Evolutionary conservation across 169 alveolate species (phyloP), one percentile per base, ranked within the genome.

Genomic region (Nephromyces sp.): DNA sequence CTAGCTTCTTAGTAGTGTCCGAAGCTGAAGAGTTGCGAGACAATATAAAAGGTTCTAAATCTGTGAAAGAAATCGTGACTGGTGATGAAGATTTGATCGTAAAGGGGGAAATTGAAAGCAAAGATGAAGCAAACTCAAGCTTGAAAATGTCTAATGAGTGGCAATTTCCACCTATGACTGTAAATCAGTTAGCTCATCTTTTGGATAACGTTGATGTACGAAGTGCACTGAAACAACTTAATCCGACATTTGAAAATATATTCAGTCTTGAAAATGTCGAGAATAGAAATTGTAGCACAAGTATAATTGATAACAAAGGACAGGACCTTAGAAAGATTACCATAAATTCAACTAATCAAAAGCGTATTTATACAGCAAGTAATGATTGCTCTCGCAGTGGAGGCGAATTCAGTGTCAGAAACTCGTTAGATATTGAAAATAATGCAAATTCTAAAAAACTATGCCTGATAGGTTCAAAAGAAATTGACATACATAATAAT

Each of bases 121-220:
- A n/a, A n/a, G n/a, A n/a, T n/a, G n/a, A n/a, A n/a, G n/a, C n/a
- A n/a, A n/a, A n/a, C n/a, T n/a, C n/a, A n/a, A n/a, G n/a, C n/a
- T n/a, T n/a, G n/a, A n/a, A n/a, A 43, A 43, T n/a, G 57, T 15
- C n/a, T 15, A n/a, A 43, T 43, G 57, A 43, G n/a, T 43, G 57
- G 57, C 57, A 43, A n/a, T 43, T 43, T 43, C 57, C 57, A 43
- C 57, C 57, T n/a, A 43, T 43, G 57, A 43, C 57, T 43, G 57
- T 43, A 15, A n/a, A 15, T 15, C 57, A 43, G n/a, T 43, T 43
- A n/a, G 57, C 57, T 15, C 15, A 15, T 15, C 57, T 43, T 15
- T n/a, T 43, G n/a, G 57, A 43, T 15, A 43, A 43, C n/a, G 25
- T 15, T 43, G 57, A 43, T 43, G 57, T 43, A 43, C 15, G 57